phyloP scores from a whole-genome alignment of 2,329 filamentous ascomycete species.

The Diaporthe ampelina region DNA sequence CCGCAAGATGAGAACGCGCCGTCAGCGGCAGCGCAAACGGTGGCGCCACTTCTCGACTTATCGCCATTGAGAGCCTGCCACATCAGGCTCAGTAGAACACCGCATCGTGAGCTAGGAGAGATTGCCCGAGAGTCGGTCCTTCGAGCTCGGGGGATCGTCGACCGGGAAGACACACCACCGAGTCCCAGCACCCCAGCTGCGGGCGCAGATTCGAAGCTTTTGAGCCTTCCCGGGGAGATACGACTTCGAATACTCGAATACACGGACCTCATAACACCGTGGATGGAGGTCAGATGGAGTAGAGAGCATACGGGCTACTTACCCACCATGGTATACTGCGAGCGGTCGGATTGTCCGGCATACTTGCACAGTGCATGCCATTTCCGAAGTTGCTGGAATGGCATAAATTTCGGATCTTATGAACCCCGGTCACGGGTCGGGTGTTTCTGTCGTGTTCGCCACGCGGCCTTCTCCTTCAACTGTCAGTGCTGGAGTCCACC shows the following conservation, averaged over 20 bases:
- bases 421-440: background rate
- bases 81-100: background rate
- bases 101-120: background rate
- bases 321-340: too few relatives aligned
- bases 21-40: background rate
- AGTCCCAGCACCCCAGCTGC: background rate
- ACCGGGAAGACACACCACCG: background rate
- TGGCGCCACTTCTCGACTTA: background rate
- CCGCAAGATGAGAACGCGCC: background rate
- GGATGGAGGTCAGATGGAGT: background rate
- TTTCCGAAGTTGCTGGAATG: background rate
- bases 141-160: background rate
- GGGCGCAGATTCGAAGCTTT: background rate
- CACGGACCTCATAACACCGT: conserved; percentile 10
- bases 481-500: background rate
- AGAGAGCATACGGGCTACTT: background rate
- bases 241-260: background rate
- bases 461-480: background rate
- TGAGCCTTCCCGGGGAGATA: background rate
- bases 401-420: too few relatives aligned
- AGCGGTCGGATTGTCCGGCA: too few relatives aligned
- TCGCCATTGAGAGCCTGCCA: conserved; percentile 1
- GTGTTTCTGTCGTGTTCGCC: background rate
- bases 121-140: background rate
- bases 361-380: background rate